Percentiles rank a stretch among this genome's conserved stretches.
Evolutionary conservation across 2,329 filamentous ascomycete genomes (phyloP).

Genomic region (Blumeriella jaapii): DNA sequence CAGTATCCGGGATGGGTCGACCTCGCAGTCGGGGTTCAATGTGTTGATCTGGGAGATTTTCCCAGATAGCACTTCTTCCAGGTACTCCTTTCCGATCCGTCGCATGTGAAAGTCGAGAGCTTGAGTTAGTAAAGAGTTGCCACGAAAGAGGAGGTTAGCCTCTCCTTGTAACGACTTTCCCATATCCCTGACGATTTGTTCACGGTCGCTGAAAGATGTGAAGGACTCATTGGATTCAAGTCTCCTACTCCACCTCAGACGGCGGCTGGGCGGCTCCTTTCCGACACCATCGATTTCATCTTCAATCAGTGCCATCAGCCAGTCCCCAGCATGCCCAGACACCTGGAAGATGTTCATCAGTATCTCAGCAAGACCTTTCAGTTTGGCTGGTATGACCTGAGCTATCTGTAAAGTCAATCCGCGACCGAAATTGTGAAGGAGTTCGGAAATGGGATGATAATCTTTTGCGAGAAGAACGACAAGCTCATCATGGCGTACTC

Average conservation of each 20-base stretch:
- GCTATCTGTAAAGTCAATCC: slow-evolving; percentile 79
- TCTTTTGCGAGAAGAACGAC: slow-evolving; percentile 79
- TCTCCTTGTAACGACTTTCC: slow-evolving; percentile 71
- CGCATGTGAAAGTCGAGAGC: slow-evolving; percentile 94
- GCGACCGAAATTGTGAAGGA: slow-evolving; percentile 75
- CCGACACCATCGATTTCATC: slow-evolving; percentile 93
- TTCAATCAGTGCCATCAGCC: slow-evolving; percentile 87
- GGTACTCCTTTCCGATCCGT: slow-evolving; percentile 80
- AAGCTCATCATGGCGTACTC: slow-evolving; percentile 73
- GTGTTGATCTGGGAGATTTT: slow-evolving; percentile 85
- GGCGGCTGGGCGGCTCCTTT: slow-evolving; percentile 65
- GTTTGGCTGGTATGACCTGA: slow-evolving; percentile 62
- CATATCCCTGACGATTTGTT: slow-evolving; percentile 64
- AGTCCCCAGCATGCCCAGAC: slow-evolving; percentile 70
- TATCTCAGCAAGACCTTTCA: slow-evolving; percentile 72
- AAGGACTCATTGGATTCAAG: slow-evolving; percentile 60
- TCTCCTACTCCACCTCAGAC: slow-evolving; percentile 60
- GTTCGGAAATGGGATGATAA: slow-evolving; percentile 70
- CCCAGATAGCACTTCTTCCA: slow-evolving; percentile 76
- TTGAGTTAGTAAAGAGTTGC: slow-evolving; percentile 89
- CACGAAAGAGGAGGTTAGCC: slow-evolving; percentile 88
- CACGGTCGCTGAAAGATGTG: slow-evolving; percentile 51
- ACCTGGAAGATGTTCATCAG: slow-evolving; percentile 94
- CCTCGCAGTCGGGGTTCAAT: slow-evolving; percentile 83
- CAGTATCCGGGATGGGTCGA: slow-evolving; percentile 75